Evolutionary conservation across 2,329 filamentous ascomycete species (phyloP).

Genomic region (Ophiosphaerella herpotricha): DNA sequence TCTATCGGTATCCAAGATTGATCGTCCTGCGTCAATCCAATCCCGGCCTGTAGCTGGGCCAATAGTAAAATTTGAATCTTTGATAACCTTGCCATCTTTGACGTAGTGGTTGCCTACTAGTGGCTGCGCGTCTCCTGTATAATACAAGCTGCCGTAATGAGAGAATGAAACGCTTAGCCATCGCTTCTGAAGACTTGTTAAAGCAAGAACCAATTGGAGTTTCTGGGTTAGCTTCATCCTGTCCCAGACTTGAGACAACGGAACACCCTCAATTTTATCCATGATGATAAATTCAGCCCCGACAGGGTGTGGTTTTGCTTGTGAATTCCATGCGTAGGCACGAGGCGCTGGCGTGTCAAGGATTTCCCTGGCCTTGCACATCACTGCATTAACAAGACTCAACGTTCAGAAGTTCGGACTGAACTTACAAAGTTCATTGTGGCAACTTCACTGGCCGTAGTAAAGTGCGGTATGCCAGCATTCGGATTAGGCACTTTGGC

Average conservation of each 20-base stretch:
- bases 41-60: constrained; percentile 4
- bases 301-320: constrained; percentile 17
- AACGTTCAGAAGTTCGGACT: neutral
- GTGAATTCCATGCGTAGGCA: constrained; percentile 32
- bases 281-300: constrained; percentile 30
- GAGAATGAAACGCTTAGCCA: constrained; percentile 11
- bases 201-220: constrained; percentile 3
- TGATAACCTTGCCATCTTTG: constrained; percentile 1
- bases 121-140: constrained; percentile 8
- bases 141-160: constrained; percentile 12
- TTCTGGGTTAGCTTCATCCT: constrained; percentile 6
- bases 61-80: constrained; percentile 3
- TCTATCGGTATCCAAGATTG: neutral
- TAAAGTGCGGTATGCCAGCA: constrained; percentile 32
- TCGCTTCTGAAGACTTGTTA: constrained; percentile 5
- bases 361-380: constrained; percentile 10
- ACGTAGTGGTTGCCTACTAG: constrained; percentile 3
- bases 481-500: constrained; percentile 43
- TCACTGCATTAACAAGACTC: neutral
- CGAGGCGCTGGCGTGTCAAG: constrained; percentile 31
- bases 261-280: constrained; percentile 25
- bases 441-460: constrained; percentile 40
- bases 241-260: constrained; percentile 31
- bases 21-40: constrained; percentile 7
- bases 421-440: constrained; percentile 29